These are phyloP conservation scores for Choiromyces venosus DNA, from an alignment of 495 filamentous ascomycete species.

Conservation along the genomic window DNA sequence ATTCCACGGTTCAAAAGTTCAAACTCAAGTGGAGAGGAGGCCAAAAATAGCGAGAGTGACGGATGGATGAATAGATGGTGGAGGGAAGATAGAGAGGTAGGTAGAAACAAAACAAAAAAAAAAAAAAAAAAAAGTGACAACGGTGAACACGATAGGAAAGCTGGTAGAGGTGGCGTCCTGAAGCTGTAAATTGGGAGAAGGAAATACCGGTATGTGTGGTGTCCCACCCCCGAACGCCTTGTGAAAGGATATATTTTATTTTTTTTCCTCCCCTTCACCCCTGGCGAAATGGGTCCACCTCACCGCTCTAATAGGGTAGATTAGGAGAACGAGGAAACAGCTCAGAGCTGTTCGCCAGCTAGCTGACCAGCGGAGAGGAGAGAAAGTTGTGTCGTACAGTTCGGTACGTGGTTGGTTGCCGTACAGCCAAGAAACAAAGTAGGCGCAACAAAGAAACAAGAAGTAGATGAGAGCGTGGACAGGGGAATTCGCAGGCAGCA, in stretches of 20 bases:
- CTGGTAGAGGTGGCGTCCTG: conserved; percentile 20
- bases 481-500: not conserved
- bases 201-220: conserved; percentile 15
- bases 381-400: not conserved
- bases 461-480: not conserved
- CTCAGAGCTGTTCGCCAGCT: conserved; percentile 1
- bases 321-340: conserved; percentile 3
- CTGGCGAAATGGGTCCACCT: not conserved
- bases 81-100: not conserved
- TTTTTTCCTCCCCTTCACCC: not conserved
- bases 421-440: not conserved
- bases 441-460: conserved; percentile 2
- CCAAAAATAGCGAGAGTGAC: conserved; percentile 2
- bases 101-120: conserved; percentile 9
- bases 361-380: not conserved
- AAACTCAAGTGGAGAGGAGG: conserved; percentile 5
- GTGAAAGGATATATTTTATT: conserved; percentile 1
- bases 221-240: not conserved
- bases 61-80: conserved; percentile 18
- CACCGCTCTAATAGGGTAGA: not conserved
- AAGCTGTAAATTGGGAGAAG: conserved; percentile 10
- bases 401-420: conserved; percentile 2
- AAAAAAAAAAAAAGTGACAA: conserved; percentile 10
- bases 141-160: conserved; percentile 16
- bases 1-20: not conserved